Evolutionary conservation across 1,139 yeast genomes (phyloP).

Genomic region (Kodamaea sp.): DNA sequence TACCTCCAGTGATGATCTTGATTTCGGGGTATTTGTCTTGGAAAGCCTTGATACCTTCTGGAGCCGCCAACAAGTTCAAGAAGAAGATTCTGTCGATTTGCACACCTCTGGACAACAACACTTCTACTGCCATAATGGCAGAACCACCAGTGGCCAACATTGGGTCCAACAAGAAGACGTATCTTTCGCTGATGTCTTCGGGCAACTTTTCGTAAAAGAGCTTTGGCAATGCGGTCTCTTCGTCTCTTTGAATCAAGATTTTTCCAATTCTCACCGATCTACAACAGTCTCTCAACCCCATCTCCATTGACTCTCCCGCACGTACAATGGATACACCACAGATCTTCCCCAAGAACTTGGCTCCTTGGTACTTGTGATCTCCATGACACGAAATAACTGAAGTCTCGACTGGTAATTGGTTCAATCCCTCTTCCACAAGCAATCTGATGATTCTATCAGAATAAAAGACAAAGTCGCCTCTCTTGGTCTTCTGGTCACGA

Average conservation of each 20-base stretch:
- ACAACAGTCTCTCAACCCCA: constrained; percentile 93
- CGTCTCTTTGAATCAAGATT: constrained; percentile 94
- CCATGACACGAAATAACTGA: constrained; percentile 74
- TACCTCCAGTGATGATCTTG: constrained; percentile 88
- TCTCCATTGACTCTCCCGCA: constrained; percentile 99
- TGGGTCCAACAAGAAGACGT: constrained; percentile 89
- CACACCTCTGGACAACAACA: constrained; percentile 81
- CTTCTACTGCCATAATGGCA: constrained; percentile 96
- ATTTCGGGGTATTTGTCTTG: constrained; percentile 78
- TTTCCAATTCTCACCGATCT: constrained; percentile 95
- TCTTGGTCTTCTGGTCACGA: constrained; percentile 72
- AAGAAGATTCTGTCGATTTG: constrained; percentile 83
- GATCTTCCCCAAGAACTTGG: constrained; percentile 81
- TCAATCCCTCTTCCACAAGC: constrained; percentile 91
- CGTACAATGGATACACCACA: constrained; percentile 97
- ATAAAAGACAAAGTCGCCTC: constrained; percentile 93
- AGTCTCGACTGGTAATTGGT: constrained; percentile 82
- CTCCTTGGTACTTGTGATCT: constrained; percentile 73
- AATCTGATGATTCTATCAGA: constrained; percentile 91
- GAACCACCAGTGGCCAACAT: constrained; percentile 99
- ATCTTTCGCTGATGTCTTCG: constrained; percentile 83
- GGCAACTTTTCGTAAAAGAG: constrained; percentile 91
- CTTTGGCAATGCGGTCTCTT: constrained; percentile 79
- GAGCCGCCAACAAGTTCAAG: constrained; percentile 87
- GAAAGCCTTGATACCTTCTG: constrained; percentile 86